Percentiles rank a stretch among this genome's conserved stretches.
Evolutionary conservation across 2,329 filamentous ascomycete genomes (phyloP).

Genomic region (Furcasterigmium furcatum): DNA sequence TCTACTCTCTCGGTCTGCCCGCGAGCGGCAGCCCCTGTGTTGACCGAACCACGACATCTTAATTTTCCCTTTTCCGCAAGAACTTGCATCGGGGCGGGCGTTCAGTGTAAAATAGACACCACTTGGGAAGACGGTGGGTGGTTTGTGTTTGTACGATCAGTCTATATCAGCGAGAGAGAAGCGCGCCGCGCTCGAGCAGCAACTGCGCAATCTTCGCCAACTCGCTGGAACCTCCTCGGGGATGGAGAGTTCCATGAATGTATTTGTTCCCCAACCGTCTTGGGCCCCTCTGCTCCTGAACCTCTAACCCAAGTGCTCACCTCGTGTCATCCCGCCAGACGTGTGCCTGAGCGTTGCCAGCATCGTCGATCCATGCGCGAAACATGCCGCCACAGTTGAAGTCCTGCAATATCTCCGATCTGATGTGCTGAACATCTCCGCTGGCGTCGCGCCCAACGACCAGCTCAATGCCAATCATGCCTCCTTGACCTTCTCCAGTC

Average conservation of each 20-base stretch:
- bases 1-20: constrained; percentile 8
- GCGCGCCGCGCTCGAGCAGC: too few species aligned
- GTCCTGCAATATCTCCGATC: constrained; percentile 63
- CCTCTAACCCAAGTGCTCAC: background rate
- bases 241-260: constrained; percentile 5
- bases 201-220: too few species aligned
- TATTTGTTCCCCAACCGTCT: constrained; percentile 6
- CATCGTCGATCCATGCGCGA: constrained; percentile 68
- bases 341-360: constrained; percentile 53
- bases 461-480: constrained; percentile 78
- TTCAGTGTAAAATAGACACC: constrained; percentile 12
- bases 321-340: constrained; percentile 42
- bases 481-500: constrained; percentile 78
- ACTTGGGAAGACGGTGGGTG: background rate
- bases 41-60: constrained; percentile 4
- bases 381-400: constrained; percentile 91
- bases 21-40: constrained; percentile 3
- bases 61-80: constrained; percentile 1
- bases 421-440: constrained; percentile 35
- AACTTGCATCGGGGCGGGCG: constrained; percentile 6
- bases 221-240: too few species aligned
- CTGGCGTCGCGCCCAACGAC: constrained; percentile 40
- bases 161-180: too few species aligned
- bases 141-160: too few species aligned
- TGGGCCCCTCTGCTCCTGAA: background rate